phyloP scores from a whole-genome alignment of 305 asterid species.

The Fraxinus dipetala region DNA sequence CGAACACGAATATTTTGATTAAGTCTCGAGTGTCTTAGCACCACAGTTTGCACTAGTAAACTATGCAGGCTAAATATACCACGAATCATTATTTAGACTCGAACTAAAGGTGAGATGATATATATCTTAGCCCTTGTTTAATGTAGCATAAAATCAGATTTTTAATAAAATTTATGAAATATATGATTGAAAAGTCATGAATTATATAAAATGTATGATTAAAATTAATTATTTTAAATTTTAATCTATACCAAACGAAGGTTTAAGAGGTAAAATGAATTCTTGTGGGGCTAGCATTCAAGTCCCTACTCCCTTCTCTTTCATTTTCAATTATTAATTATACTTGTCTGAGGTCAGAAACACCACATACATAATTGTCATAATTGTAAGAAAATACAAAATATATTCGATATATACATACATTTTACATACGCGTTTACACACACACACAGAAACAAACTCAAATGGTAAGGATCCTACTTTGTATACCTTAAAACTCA shows the following conservation, averaged over 20 bases:
- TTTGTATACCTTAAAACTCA: slow-evolving; percentile 19
- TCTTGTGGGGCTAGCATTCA: slow-evolving; percentile 44
- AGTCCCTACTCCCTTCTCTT: slow-evolving; percentile 32
- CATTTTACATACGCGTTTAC: neutral
- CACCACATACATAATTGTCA: slow-evolving; percentile 56
- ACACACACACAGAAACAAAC: neutral
- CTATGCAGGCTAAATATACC: neutral
- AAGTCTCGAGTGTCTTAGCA: neutral
- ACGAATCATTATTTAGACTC: neutral
- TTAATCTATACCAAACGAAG: neutral
- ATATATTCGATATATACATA: slow-evolving; percentile 15
- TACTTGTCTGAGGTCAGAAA: slow-evolving; percentile 44
- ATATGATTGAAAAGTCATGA: neutral
- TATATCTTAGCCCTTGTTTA: no score
- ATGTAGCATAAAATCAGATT: neutral
- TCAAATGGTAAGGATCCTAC: neutral
- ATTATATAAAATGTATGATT: neutral
- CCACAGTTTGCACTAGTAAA: neutral
- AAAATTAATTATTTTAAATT: no score
- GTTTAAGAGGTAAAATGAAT: slow-evolving; percentile 23
- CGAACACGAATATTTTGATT: neutral
- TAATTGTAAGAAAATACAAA: slow-evolving; percentile 23
- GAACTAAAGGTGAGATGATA: neutral
- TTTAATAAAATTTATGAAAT: no score
- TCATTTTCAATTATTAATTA: slow-evolving; percentile 49